Conservation (phyloP, 169 alveolate genomes). For the Besnoitia besnoiti region DNA sequence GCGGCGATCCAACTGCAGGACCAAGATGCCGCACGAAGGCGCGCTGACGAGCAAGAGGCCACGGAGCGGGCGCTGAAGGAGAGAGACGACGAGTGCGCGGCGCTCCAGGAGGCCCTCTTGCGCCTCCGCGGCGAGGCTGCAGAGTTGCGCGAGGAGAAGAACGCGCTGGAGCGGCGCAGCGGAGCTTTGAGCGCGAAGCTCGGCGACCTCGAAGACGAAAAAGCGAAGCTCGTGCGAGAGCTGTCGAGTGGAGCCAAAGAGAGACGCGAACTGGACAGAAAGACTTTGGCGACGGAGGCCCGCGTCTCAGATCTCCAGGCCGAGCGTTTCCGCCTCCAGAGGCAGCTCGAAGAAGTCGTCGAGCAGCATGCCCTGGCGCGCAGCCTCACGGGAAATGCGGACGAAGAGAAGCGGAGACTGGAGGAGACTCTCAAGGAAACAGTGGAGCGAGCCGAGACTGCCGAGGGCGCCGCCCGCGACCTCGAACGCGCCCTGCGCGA, state of each 20-base stretch:
- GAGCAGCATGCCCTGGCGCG: constrained; percentile 23
- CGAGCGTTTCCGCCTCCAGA: background rate
- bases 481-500: background rate
- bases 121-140: constrained; percentile 3
- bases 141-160: background rate
- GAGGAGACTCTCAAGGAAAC: background rate
- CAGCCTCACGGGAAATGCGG: background rate
- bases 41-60: background rate
- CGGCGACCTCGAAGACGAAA: background rate
- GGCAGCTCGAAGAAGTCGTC: background rate
- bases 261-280: background rate
- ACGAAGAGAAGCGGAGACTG: constrained; percentile 18
- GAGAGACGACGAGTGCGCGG: background rate
- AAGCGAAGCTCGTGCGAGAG: background rate
- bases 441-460: background rate
- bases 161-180: background rate
- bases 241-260: background rate
- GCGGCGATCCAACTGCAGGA: background rate
- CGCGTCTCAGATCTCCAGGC: background rate
- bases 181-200: background rate
- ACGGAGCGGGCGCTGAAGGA: background rate
- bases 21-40: background rate
- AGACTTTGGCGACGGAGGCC: background rate
- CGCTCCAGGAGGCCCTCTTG: background rate
- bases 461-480: background rate